phyloP scores from a whole-genome alignment of 345 rosid species.

The Citrus reticulata region DNA sequence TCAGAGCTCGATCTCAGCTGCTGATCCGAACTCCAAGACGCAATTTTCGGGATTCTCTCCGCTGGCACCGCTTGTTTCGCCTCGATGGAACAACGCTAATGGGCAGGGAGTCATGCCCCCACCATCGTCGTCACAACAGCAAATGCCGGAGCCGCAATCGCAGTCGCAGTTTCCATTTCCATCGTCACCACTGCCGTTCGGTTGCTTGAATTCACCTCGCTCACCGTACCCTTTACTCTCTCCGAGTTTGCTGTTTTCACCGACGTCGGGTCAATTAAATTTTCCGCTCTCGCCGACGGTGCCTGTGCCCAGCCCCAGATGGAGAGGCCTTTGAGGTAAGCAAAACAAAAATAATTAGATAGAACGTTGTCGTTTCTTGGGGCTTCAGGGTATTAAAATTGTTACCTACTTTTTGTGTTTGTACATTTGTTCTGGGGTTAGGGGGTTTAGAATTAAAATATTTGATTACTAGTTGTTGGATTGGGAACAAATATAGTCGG shows the following conservation, averaged over 20 bases:
- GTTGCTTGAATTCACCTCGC: conserved; percentile 76
- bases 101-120: not conserved
- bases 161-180: conserved; percentile 44
- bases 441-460: conserved; percentile 1
- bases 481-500: not conserved
- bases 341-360: not conserved
- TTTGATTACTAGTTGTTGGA: conserved; percentile 18
- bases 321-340: conserved; percentile 48
- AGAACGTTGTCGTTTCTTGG: not conserved
- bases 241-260: conserved; percentile 59
- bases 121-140: conserved; percentile 1
- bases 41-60: conserved; percentile 63
- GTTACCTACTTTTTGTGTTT: not conserved
- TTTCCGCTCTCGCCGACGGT: conserved; percentile 71
- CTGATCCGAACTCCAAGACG: conserved; percentile 43
- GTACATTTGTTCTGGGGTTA: conserved; percentile 17
- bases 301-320: conserved; percentile 67
- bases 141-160: conserved; percentile 8
- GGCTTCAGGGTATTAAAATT: not conserved
- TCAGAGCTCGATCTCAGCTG: conserved; percentile 40
- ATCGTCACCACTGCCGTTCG: conserved; percentile 49
- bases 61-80: conserved; percentile 59
- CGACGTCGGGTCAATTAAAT: conserved; percentile 50
- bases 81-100: conserved; percentile 47
- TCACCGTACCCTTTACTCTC: conserved; percentile 63